These are phyloP conservation scores for Ogataea siamensis DNA, from an alignment of 805 yeast genomes.

Conservation along the genomic window DNA sequence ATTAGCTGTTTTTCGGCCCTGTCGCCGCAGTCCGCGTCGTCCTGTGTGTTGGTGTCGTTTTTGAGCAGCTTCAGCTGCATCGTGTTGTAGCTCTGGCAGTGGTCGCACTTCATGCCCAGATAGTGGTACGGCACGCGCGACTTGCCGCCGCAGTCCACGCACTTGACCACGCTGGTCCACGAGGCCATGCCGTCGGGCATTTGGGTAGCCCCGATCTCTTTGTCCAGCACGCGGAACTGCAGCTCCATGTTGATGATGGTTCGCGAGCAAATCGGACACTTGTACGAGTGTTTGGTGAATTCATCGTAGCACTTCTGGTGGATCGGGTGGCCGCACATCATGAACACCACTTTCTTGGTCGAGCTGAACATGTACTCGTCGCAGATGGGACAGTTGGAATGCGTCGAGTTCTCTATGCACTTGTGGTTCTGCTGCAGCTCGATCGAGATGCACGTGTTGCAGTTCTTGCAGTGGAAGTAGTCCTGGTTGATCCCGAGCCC, in stretches of 20 bases:
- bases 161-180: slow-evolving; percentile 74
- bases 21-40: slow-evolving; percentile 1
- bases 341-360: slow-evolving; percentile 78
- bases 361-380: slow-evolving; percentile 88
- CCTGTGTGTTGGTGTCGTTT: slow-evolving; percentile 20
- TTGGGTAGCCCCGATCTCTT: slow-evolving; percentile 72
- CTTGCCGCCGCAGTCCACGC: slow-evolving; percentile 87
- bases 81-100: slow-evolving; percentile 86
- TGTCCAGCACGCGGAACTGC: slow-evolving; percentile 81
- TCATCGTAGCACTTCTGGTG: slow-evolving; percentile 84
- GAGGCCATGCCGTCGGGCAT: slow-evolving; percentile 75
- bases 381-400: slow-evolving; percentile 90
- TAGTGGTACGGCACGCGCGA: slow-evolving; percentile 76
- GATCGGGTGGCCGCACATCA: slow-evolving; percentile 93
- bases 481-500: slow-evolving; percentile 88
- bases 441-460: slow-evolving; percentile 85
- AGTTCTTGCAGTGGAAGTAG: slow-evolving; percentile 85
- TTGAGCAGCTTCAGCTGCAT: slow-evolving; percentile 67
- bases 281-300: slow-evolving; percentile 77
- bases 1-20: slow-evolving; percentile 14
- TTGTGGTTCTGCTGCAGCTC: slow-evolving; percentile 73
- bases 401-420: slow-evolving; percentile 85
- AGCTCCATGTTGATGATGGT: slow-evolving; percentile 86
- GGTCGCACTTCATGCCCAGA: slow-evolving; percentile 82
- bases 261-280: slow-evolving; percentile 87